Conservation (phyloP, 495 filamentous ascomycete genomes). For the Podospora comata region DNA sequence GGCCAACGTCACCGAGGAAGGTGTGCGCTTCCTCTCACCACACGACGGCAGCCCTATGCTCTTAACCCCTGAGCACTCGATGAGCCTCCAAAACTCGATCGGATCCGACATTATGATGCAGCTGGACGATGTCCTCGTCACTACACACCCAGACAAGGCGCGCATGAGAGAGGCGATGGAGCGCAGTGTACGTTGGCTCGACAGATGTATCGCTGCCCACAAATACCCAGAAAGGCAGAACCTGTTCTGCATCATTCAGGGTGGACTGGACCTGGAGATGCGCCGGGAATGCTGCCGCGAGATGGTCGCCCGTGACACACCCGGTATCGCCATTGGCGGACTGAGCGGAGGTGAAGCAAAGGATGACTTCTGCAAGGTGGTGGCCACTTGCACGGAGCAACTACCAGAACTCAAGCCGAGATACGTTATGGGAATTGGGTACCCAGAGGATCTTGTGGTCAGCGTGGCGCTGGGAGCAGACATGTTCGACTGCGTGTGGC, state of each 20-base stretch:
- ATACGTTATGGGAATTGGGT: slow-evolving; percentile 98
- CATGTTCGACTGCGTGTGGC: slow-evolving; percentile 99
- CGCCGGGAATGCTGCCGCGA: slow-evolving; percentile 76
- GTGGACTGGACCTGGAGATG: slow-evolving; percentile 88
- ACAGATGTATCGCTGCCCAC: slow-evolving; percentile 92
- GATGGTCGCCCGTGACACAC: slow-evolving; percentile 90
- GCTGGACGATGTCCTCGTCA: slow-evolving; percentile 93
- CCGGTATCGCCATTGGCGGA: slow-evolving; percentile 94
- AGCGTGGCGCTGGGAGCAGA: slow-evolving; percentile 90
- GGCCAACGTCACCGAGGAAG: slow-evolving; percentile 90
- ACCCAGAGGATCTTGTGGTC: slow-evolving; percentile 91
- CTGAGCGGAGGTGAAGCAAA: slow-evolving; percentile 77
- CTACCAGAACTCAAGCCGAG: slow-evolving; percentile 88
- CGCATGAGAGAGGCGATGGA: slow-evolving; percentile 95
- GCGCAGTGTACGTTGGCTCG: slow-evolving; percentile 95
- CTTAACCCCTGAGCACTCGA: slow-evolving; percentile 95
- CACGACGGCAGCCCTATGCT: slow-evolving; percentile 97
- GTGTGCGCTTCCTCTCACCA: slow-evolving; percentile 88
- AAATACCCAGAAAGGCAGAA: slow-evolving; percentile 78
- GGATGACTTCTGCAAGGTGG: slow-evolving; percentile 58
- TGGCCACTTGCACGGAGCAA: slow-evolving; percentile 78
- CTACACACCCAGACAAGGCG: slow-evolving; percentile 80
- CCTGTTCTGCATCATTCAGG: slow-evolving; percentile 98
- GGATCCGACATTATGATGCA: slow-evolving; percentile 99
- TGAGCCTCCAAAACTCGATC: slow-evolving; percentile 92